These are phyloP conservation scores for Hypoxylon lenormandii DNA, from an alignment of 495 filamentous ascomycete species.

Conservation along the genomic window DNA sequence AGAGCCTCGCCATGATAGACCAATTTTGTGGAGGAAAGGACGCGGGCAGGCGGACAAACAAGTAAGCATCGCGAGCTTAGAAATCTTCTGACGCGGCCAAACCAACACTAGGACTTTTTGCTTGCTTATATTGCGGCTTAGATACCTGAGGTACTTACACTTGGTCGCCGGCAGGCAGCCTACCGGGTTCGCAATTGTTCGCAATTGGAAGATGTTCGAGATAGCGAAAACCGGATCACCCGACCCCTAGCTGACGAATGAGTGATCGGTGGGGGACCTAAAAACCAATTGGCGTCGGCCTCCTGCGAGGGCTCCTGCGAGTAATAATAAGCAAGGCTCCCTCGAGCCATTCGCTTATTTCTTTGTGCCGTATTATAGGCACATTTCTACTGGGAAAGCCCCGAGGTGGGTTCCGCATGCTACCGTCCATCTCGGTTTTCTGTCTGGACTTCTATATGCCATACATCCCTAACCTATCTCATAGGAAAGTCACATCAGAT, in stretches of 20 bases:
- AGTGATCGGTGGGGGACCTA: slow-evolving; percentile 11
- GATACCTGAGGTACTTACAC: not conserved
- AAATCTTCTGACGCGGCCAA: slow-evolving; percentile 16
- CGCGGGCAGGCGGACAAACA: slow-evolving; percentile 15
- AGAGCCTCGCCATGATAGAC: slow-evolving; percentile 22
- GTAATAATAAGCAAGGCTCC: slow-evolving; percentile 35
- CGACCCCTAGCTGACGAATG: slow-evolving; percentile 45
- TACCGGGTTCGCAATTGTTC: slow-evolving; percentile 17
- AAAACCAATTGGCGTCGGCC: slow-evolving; percentile 13
- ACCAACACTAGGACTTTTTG: slow-evolving; percentile 9
- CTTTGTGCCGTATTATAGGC: slow-evolving; percentile 10
- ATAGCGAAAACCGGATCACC: slow-evolving; percentile 37
- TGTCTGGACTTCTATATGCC: slow-evolving; percentile 1
- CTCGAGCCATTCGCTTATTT: slow-evolving; percentile 17
- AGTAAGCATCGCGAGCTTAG: slow-evolving; percentile 23
- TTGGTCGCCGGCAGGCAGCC: slow-evolving; percentile 23
- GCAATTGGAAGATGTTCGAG: slow-evolving; percentile 9
- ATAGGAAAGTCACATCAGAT: slow-evolving; percentile 10
- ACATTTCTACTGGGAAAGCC: slow-evolving; percentile 16
- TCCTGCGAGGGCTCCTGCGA: slow-evolving; percentile 31
- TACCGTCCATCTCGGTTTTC: slow-evolving; percentile 1
- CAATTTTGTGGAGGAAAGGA: slow-evolving; percentile 19
- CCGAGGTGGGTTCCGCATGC: slow-evolving; percentile 15
- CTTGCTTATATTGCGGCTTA: slow-evolving; percentile 25
- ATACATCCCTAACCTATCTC: not conserved